Evolutionary conservation across 1,284 basidiomycete genomes (phyloP), one percentile per base, ranked within the genome.

Genomic region (Vanrija sp.): DNA sequence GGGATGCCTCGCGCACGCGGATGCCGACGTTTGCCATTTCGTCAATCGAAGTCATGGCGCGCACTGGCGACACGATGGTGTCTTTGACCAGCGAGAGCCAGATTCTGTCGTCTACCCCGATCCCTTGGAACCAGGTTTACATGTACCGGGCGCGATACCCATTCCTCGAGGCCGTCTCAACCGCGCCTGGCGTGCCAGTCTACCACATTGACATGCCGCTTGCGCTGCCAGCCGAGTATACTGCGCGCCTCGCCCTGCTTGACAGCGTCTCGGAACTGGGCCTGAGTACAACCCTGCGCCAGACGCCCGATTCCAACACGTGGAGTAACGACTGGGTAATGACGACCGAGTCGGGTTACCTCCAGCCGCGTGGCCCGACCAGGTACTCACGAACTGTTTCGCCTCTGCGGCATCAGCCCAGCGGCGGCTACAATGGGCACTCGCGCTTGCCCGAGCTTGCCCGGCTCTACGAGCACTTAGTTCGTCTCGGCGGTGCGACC

Each of bases 201-300:
- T 61, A 50, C 45, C 59, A 61, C 43, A 43, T 61, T 36, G 56
- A 61, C 20, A 43, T 61, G n/a, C 56, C 56, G 5, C 31, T 60
- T 18, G 20, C 42, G 14, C 48, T 61, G 3, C 50, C 49, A 1
- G 24, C 44, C n/a, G 46, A 52, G 23, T 25, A 37, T 36, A 19
- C 27, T 2, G 35, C 46, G 20, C 59, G 56, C n/a, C 42, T 25
- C 12, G 25, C 39, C 10, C 31, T 59, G 6, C 10, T 51, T 14
- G 47, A 56, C 37, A 36, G 39, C 25, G 41, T 46, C n/a, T 15
- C 27, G 2, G 57, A 49, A 18, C 35, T 59, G 24, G 43, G 41
- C 18, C 35, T 47, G 31, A 9, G 31, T 14, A 31, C 31, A 9
- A 39, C 38, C 7, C 38, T 39, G 2, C 19, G 38, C n/a, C n/a